Evolutionary conservation across 345 rosid species (phyloP), one percentile per base, ranked within the genome.

Genomic region (Aethionema arabicum): DNA sequence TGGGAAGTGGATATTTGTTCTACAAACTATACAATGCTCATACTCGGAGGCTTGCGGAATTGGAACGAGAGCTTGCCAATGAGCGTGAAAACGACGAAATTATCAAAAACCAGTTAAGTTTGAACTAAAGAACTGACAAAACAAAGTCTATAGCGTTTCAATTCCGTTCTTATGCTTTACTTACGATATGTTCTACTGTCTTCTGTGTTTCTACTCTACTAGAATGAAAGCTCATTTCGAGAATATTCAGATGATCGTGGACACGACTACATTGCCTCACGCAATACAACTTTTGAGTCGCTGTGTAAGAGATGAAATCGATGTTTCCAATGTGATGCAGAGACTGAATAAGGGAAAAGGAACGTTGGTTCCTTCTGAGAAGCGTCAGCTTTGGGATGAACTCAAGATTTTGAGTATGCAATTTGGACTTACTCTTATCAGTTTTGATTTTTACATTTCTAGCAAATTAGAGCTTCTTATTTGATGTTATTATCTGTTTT

Each of bases 201-300:
- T 56, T 8, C 0, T 55, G 21, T 45, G 44, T 67, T 4, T 61
- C 4, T 49, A 1, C 37, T 6, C 50, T 10, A 33, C 35, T 76
- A 91, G 98, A 70, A 77, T 88, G 86, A 84, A 85, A 85, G 78
- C 72, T 0, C 96, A 91, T 72, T 88, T 88, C 13, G 88, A 85
- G 82, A 82, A 78, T 67, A 82, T 91, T 68, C 98, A 91, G 55
- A 71, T 75, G 70, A 88, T 91, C 63, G 88, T 90, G 48, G 84
- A 84, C 79, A 72, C 88, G 0, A 72, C 83, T 11, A 88, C 98
- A 49, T 61, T 91, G 74, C 96, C 98, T 71, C 98, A 88, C 74
- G 80, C 87, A 32, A 70, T 91, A 66, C 82, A 70, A 52, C 69
- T 62, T 78, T 50, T 91, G 59, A 79, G 77, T 56, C 33, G 55